Percentiles rank a stretch among this genome's conserved stretches.
Evolutionary conservation across 208 protist genomes (phyloP).

Genomic region (Porcisia hertigi): DNA sequence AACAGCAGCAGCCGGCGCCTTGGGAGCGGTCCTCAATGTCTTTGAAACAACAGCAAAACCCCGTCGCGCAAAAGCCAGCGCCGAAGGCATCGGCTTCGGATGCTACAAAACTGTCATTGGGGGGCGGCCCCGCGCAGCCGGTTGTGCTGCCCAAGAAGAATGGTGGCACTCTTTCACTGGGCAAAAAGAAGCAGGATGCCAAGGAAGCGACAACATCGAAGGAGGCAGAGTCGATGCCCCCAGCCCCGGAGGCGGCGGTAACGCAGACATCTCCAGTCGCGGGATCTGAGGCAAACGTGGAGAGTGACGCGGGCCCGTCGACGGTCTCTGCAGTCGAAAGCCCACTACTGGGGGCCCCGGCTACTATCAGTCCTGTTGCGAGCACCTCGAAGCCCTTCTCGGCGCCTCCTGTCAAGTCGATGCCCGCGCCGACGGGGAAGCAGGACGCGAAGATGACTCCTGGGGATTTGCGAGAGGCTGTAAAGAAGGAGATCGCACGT

Average conservation of each 20-base stretch:
- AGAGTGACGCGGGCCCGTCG: slow-evolving; percentile 13
- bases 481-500: slow-evolving; percentile 75
- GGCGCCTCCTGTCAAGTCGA: slow-evolving; percentile 23
- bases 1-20: slow-evolving; percentile 20
- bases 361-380: neutral
- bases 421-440: slow-evolving; percentile 6
- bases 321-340: slow-evolving; percentile 1
- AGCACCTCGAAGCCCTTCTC: slow-evolving; percentile 24
- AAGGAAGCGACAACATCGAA: slow-evolving; percentile 27
- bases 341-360: neutral
- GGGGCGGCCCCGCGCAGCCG: slow-evolving; percentile 34
- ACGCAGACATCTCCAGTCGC: neutral
- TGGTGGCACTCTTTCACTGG: slow-evolving; percentile 64
- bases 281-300: slow-evolving; percentile 29
- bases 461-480: slow-evolving; percentile 70
- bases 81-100: slow-evolving; percentile 28
- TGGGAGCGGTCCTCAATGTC: neutral
- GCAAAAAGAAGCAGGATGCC: slow-evolving; percentile 71
- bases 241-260: slow-evolving; percentile 1
- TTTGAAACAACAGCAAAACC: slow-evolving; percentile 12
- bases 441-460: slow-evolving; percentile 46
- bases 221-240: slow-evolving; percentile 10
- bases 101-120: slow-evolving; percentile 62
- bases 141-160: slow-evolving; percentile 59
- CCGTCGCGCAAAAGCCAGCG: slow-evolving; percentile 6